Evolutionary conservation across 2,329 filamentous ascomycete species (phyloP).

Genomic region (Cadophora malorum): DNA sequence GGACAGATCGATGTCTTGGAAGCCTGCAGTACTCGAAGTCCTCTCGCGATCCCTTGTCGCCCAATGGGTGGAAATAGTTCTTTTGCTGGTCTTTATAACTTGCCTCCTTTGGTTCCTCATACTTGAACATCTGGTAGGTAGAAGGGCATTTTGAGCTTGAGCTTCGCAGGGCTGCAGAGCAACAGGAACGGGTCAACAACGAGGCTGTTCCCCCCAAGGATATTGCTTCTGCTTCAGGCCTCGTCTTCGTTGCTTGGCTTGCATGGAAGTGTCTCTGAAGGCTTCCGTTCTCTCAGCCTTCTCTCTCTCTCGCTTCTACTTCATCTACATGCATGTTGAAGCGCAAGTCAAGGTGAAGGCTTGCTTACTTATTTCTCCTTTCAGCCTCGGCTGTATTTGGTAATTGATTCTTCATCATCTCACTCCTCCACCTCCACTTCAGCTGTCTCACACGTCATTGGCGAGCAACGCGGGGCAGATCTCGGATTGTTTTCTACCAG

Average conservation of each 20-base stretch:
- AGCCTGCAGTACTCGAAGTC: background rate
- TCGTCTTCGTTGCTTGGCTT: conserved; percentile 6
- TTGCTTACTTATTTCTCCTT: background rate
- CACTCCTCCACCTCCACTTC: background rate
- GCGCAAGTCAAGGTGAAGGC: background rate
- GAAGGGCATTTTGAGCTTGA: background rate
- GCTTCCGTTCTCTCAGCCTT: conserved; percentile 8
- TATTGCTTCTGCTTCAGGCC: background rate
- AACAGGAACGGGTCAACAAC: background rate
- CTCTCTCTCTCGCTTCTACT: background rate
- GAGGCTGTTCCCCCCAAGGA: background rate
- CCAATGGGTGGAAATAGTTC: background rate
- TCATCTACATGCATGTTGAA: background rate
- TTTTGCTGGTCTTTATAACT: background rate
- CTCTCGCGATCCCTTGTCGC: too few relatives aligned
- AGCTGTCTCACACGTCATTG: conserved; percentile 21
- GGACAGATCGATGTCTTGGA: background rate
- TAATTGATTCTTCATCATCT: background rate
- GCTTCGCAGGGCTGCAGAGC: background rate
- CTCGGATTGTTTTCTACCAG: conserved; percentile 3
- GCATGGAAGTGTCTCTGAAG: conserved; percentile 1
- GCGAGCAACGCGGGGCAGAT: conserved; percentile 16
- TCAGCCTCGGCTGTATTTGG: conserved; percentile 12
- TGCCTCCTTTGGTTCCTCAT: background rate
- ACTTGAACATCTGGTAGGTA: background rate